Evolutionary conservation across 805 yeast species (phyloP), one percentile per base, ranked within the genome.

Genomic region (Lipomyces starkeyi): DNA sequence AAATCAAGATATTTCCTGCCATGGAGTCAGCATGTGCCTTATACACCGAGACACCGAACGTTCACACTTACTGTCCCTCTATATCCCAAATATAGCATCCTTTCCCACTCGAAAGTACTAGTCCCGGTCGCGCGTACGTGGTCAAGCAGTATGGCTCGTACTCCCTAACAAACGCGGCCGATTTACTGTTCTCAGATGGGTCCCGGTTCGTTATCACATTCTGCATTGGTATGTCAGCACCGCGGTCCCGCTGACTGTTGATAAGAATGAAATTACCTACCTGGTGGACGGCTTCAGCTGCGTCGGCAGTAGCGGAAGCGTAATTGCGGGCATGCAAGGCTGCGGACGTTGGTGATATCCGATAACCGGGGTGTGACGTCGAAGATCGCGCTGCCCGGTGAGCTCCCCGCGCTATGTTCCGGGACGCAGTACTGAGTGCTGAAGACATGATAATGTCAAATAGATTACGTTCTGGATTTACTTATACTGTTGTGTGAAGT

Each of bases 1-100:
- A 95, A 94, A 77, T 95, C 99, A 61, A 95, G 83, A 76, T 89
- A 95, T 76, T 89, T 84, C 59, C 78, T 78, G 37, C n/a, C 52
- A 14, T 14, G 6, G 27, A 57, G 9, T 53, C 29, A 53, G 56
- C 34, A 53, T 22, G 22, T 14, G 34, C 11, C 14, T 13, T 11
- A 5, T 9, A 20, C 8, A n/a, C 32, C 32, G 32, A 29, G 7
- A 29, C 32, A 29, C 32, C 32, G 32, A 29, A 29, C 32, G 32
- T 13, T 14, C 6, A 8, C 27, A 13, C 29, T 14, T 59, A 60
- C 53, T 86, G 83, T 68, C 90, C 89, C 74, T 91, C 92, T 60
- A 89, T 79, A 78, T 95, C 99, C 83, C 88, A 93, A 64, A 95
- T 77, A 63, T 83, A 82, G n/a, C 93, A 86, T 22, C 97, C 97